Base-by-base conservation (phyloP, 2,329 filamentous ascomycete species). In the Cryphonectria naterciae region DNA sequence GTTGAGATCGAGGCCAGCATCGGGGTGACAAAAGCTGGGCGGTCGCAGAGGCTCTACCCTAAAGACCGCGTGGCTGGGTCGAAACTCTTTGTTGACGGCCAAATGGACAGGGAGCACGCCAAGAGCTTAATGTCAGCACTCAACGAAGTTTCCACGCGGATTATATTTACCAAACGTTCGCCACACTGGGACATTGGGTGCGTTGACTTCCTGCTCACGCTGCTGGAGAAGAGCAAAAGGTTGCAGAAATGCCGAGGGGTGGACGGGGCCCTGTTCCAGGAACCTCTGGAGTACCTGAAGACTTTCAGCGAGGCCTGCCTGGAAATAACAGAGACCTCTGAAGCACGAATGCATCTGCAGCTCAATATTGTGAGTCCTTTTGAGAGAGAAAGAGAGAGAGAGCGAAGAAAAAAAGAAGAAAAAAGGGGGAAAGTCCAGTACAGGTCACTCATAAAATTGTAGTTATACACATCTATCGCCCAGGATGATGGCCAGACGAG, bases 381-480 rank as follows among this genome's bases (percentile, higher is more conserved):
- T n/a, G 15, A 58, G 56, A 35, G 17, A 19, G 4, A 17, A 17
- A 41, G 13, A 43, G 2, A 43, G 1, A 13, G 17, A 13, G 15
- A 13, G 41, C 13, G 15, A 15, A 1, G 41, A 43, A 43, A 39
- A 32, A 32, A 32, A 32, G 32, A 32, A 32, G 4, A 32, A 32
- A 4, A 32, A 32, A 32, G 32, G 4, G 37, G 37, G 37, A 13
- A 11, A 11, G 8, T 1, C 13, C 46, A 49, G 46, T 11, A n/a
- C 46, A 49, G 7, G 5, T 49, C 22, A 22, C 43, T 49, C 22
- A 49, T 19, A 11, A 10, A n/a, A n/a, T 64, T 3, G 22, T 39
- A 65, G 63, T 28, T 65, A 35, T 65, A 65, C 32, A 65, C 63
- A 22, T 65, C 63, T 5, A 65, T 65, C n/a, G 63, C 63, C 39